phyloP scores from a whole-genome alignment of 2,329 filamentous ascomycete genomes.

The Trichothecium roseum region DNA sequence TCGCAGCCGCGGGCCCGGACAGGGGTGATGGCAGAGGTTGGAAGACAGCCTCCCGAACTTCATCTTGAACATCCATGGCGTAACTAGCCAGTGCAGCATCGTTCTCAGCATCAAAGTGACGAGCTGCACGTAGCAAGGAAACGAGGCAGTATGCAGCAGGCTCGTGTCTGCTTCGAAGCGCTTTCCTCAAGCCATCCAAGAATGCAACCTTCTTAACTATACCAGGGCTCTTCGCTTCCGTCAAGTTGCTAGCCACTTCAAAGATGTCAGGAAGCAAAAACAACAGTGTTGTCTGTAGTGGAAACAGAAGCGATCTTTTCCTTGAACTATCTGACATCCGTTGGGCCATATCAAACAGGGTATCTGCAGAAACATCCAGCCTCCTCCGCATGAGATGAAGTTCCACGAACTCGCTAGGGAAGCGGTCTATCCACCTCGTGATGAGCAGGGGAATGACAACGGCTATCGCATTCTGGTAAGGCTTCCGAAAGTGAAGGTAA shows the following conservation, averaged over 20 bases:
- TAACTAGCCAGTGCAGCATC: conserved; percentile 57
- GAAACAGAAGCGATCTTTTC: conserved; percentile 45
- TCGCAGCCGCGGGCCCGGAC: no score
- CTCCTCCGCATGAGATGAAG: conserved; percentile 50
- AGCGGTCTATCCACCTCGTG: conserved; percentile 54
- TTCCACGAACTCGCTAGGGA: conserved; percentile 53
- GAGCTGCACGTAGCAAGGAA: conserved; percentile 49
- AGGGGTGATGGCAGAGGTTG: conserved; percentile 14
- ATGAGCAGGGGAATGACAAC: conserved; percentile 53
- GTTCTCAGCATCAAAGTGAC: conserved; percentile 52
- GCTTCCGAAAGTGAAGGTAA: conserved; percentile 55
- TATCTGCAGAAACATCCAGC: conserved; percentile 56
- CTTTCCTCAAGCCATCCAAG: conserved; percentile 52
- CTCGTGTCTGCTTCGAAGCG: conserved; percentile 53
- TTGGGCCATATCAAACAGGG: conserved; percentile 59
- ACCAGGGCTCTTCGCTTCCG: conserved; percentile 50
- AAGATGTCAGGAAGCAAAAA: conserved; percentile 60
- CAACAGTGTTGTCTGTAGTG: conserved; percentile 51
- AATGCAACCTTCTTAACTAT: conserved; percentile 58
- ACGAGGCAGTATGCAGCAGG: conserved; percentile 58
- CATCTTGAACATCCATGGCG: conserved; percentile 59
- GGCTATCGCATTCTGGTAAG: conserved; percentile 54
- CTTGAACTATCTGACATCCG: conserved; percentile 48
- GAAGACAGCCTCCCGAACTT: conserved; percentile 56
- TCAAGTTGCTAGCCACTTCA: conserved; percentile 57